Evolutionary conservation across 2,329 filamentous ascomycete species (phyloP), one percentile per base, ranked within the genome.

Genomic region (Phialophora tarda): DNA sequence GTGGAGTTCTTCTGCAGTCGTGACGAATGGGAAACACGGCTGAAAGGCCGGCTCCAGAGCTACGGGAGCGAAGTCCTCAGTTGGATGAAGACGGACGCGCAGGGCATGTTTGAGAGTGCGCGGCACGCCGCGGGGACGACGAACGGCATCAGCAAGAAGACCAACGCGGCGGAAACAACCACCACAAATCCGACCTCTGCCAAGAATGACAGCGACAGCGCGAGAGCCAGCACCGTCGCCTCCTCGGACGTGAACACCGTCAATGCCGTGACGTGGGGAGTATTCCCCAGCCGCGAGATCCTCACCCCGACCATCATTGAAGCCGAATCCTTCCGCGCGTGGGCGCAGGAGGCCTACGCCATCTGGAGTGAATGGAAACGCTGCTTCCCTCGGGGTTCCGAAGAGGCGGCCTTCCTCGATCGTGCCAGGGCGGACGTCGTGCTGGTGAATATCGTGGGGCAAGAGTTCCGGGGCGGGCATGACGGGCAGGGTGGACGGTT

Each of bases 281-380:
- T 93, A 0, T 98, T 98, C 79, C 90, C 91, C 0, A 92, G 92
- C 50, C 97, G 97, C 80, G 94, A 98, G 78, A 98, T 98, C 75
- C 87, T 96, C 65, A 96, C 93, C 24, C 94, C 94, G 2, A 98
- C 94, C 1, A 98, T 98, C 75, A 96, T 98, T 74, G 94, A 98
- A 77, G 91, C 93, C 72, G 92, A 97, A 59, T 95, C 91, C 76
- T 98, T 98, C 84, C 85, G 88, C 69, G 92, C 93, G 7, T 99
- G 95, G 95, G 86, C 88, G 64, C 95, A 98, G 76, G 95, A 99
- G 83, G 94, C 95, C 0, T 99, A 95, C 81, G 90, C 90, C 34
- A 97, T 98, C 74, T 98, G 94, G 91, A 86, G 84, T 50, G 95
- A 98, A 81, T 99, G 95, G 95, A 89, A 91, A 67, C 85, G 91